Evolutionary conservation across 2,329 filamentous ascomycete species (phyloP).

Genomic region (Phialocephala sp.): DNA sequence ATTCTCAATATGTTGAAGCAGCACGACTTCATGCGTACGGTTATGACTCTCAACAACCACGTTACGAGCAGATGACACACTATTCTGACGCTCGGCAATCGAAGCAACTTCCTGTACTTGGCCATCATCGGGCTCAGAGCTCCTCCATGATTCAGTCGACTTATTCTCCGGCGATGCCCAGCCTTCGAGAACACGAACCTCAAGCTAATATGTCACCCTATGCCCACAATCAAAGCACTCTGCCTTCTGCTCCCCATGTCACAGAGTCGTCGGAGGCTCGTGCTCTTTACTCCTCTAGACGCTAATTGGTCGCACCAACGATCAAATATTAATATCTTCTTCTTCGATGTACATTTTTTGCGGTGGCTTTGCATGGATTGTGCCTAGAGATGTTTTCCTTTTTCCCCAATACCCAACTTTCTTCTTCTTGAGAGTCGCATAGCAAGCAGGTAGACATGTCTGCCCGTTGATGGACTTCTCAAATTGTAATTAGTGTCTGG

Average conservation of each 20-base stretch:
- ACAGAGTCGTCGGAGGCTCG: constrained; percentile 8
- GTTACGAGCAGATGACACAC: not conserved
- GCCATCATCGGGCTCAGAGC: constrained; percentile 11
- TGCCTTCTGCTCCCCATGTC: not conserved
- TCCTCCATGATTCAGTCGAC: constrained; percentile 5
- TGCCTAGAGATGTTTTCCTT: not conserved
- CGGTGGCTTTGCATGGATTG: constrained; percentile 3
- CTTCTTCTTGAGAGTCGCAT: not conserved
- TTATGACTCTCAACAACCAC: constrained; percentile 1
- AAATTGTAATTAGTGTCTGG: not conserved
- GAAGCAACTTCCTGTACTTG: not conserved
- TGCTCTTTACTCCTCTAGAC: constrained; percentile 2
- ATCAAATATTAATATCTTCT: constrained; percentile 2
- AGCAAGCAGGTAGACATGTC: not conserved
- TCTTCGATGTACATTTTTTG: constrained; percentile 2
- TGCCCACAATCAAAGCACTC: not conserved
- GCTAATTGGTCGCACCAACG: not conserved
- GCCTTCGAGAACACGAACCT: not conserved
- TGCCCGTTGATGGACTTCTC: not conserved
- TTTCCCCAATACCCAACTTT: not conserved
- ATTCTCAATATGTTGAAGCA: constrained; percentile 13
- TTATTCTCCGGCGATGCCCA: constrained; percentile 1
- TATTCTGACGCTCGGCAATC: not conserved
- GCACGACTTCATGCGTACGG: constrained; percentile 2
- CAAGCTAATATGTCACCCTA: not conserved